phyloP scores from a whole-genome alignment of 2,329 filamentous ascomycete species.

The Periglandula ipomoeae region DNA sequence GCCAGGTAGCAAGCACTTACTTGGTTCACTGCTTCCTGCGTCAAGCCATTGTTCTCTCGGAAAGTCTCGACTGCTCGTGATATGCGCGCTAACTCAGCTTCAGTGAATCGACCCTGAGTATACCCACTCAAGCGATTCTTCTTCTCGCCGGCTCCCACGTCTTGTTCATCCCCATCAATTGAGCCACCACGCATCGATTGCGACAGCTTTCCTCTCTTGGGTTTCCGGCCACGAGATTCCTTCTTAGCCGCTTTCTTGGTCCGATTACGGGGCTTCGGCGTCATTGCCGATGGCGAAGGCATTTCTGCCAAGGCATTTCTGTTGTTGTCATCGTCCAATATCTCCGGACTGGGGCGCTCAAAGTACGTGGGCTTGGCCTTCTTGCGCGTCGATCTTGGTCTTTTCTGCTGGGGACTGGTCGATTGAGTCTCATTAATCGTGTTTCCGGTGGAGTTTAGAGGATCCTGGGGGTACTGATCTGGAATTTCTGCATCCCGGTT shows the following conservation, averaged over 20 bases:
- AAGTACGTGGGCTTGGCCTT: conserved; percentile 41
- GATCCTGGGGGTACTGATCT: conserved; percentile 6
- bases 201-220: conserved; percentile 11
- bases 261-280: conserved; percentile 21
- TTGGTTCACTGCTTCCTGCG: conserved; percentile 37
- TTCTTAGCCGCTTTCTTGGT: conserved; percentile 21
- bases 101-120: conserved; percentile 33
- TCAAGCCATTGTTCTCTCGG: conserved; percentile 31
- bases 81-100: conserved; percentile 33
- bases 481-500: conserved; percentile 3
- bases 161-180: conserved; percentile 13
- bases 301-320: conserved; percentile 14
- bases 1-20: conserved; percentile 20
- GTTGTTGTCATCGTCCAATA: conserved; percentile 12
- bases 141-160: conserved; percentile 9
- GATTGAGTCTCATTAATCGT: conserved; percentile 6
- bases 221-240: conserved; percentile 10
- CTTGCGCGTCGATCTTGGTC: conserved; percentile 29
- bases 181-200: conserved; percentile 16
- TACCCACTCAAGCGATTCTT: conserved; percentile 19
- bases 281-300: conserved; percentile 24
- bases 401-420: conserved; percentile 12
- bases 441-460: not conserved
- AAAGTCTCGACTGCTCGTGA: conserved; percentile 34
- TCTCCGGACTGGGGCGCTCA: conserved; percentile 19